Percentiles rank a stretch among this genome's conserved stretches.
These are phyloP conservation scores for Epichloe hybrida DNA, from an alignment of 2,329 filamentous ascomycete species.

Conservation along the genomic window DNA sequence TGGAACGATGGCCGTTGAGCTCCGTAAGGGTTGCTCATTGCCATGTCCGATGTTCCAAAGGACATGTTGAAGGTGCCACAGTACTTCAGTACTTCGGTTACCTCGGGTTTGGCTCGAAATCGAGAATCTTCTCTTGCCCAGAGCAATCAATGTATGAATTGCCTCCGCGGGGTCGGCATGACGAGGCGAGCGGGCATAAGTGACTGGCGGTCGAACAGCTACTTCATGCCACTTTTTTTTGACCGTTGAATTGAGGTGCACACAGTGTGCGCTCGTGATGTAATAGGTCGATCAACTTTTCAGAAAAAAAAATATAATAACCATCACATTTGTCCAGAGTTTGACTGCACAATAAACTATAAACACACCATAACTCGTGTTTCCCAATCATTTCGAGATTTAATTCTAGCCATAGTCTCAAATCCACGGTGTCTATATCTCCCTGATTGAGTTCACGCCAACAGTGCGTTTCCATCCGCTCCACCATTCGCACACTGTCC, in stretches of 20 bases:
- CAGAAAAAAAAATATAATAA: too few relatives aligned
- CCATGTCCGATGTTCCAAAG: slow-evolving; percentile 10
- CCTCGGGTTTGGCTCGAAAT: neutral
- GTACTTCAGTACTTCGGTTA: too few relatives aligned
- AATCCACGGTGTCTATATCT: neutral
- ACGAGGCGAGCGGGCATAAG: neutral
- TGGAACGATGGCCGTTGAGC: slow-evolving; percentile 40
- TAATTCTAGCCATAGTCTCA: neutral
- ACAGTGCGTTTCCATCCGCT: neutral
- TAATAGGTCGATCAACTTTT: neutral
- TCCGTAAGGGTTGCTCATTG: slow-evolving; percentile 14
- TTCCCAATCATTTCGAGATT: neutral
- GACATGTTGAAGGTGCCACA: slow-evolving; percentile 9
- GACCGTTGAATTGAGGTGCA: neutral
- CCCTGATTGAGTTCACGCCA: neutral
- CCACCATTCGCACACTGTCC: slow-evolving; percentile 5
- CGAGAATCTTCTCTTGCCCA: neutral
- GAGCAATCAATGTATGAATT: neutral
- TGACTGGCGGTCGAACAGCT: neutral
- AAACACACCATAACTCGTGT: too few relatives aligned
- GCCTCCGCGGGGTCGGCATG: neutral
- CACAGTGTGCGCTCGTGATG: slow-evolving; percentile 5
- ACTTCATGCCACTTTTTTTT: neutral
- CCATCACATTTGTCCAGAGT: too few relatives aligned
- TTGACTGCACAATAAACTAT: too few relatives aligned